Base-by-base conservation (phyloP, 352 stramenopile genomes). In the Phytophthora ramorum region DNA sequence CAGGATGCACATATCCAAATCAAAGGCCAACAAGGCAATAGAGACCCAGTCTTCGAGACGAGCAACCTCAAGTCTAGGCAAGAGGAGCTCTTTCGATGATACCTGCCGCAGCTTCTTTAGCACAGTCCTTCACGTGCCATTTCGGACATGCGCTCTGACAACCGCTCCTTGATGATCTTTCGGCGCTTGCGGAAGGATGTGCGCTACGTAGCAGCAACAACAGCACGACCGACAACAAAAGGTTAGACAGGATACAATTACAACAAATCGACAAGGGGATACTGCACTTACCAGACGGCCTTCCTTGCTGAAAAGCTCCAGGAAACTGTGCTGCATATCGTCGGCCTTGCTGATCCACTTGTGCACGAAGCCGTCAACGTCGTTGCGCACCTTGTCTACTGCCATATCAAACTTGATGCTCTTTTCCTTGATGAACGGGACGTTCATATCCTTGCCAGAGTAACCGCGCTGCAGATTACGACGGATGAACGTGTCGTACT, bases 401-500 rank as follows among this genome's bases (percentile, higher is more conserved):
- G 86, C 75, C 74, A 95, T 95, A 64, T 96, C 88, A 49, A 95
- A 84, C 74, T 96, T 93, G 72, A 96, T 95, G 49, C 65, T 89
- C 63, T 94, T 87, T 64, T 96, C 89, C 58, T 95, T 93, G 48
- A 97, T 87, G 66, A 91, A 91, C 44, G 86, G 84, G 44, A 97
- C 89, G 56, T 97, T 97, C 90, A 97, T 97, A 46, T 97, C 91
- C 71, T 97, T 97, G 66, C 90, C 91, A 26, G 89, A 85, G 76
- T 97, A 96, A 1, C 90, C 91, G 37, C 90, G 87, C 65, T 93
- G 73, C 52, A 97, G 66, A 64, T 97, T 97, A 45, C 91, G 85
- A 30, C 88, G 80, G 63, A 97, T 96, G 69, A 96, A 97, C 66
- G 89, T 96, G 70, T 97, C 91, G 71, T 97, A 97, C 79, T 97